These are phyloP conservation scores for Falciphora oryzae DNA, from an alignment of 2,329 filamentous ascomycete species.

Conservation along the genomic window DNA sequence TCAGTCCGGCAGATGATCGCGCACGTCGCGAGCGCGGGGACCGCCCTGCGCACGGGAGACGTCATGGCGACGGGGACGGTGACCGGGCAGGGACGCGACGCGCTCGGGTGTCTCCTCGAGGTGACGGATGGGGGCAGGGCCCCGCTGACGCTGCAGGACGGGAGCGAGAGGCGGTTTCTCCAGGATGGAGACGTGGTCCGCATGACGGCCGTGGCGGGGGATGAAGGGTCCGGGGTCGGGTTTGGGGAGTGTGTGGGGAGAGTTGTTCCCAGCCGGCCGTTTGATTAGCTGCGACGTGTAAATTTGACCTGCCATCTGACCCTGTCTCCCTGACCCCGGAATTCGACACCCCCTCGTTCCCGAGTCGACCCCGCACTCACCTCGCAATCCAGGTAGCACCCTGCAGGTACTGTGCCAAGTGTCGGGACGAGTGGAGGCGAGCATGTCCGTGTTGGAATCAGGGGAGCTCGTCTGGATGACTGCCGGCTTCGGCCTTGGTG, in stretches of 20 bases:
- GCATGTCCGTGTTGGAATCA: too few relatives aligned
- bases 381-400: too few relatives aligned
- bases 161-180: conserved; percentile 28
- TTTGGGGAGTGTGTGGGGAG: conserved; percentile 32
- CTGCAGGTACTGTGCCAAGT: too few relatives aligned
- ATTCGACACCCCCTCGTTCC: too few relatives aligned
- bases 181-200: conserved; percentile 34
- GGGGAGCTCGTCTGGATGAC: too few relatives aligned
- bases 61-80: conserved; percentile 37
- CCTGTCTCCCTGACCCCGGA: too few relatives aligned
- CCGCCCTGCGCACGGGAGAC: conserved; percentile 31
- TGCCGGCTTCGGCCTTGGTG: too few relatives aligned
- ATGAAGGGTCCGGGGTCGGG: conserved; percentile 33
- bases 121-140: conserved; percentile 29
- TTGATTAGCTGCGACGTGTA: too few relatives aligned
- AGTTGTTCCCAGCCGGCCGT: too few relatives aligned
- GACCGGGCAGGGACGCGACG: conserved; percentile 26
- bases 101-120: conserved; percentile 36
- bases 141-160: conserved; percentile 23
- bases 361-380: too few relatives aligned
- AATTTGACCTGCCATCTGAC: too few relatives aligned
- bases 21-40: conserved; percentile 6
- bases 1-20: conserved; percentile 7
- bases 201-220: conserved; percentile 37
- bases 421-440: too few relatives aligned